Evolutionary conservation across 2,329 filamentous ascomycete species (phyloP).

Genomic region (Colletotrichum simmondsii): DNA sequence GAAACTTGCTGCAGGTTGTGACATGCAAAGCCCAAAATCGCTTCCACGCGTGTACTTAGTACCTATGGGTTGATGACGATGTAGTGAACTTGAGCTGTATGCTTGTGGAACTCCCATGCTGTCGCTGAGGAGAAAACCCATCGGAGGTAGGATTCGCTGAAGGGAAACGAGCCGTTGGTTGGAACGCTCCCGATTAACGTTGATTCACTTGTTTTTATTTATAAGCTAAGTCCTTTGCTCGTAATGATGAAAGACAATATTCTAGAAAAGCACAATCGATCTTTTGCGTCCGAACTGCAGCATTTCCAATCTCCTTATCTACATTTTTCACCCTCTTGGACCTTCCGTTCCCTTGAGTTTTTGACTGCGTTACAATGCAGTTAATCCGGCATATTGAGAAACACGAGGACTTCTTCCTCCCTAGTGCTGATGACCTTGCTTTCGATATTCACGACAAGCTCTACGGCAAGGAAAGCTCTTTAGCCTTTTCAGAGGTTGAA

Average conservation of each 20-base stretch:
- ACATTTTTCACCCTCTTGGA: not conserved
- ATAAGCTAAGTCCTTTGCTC: not conserved
- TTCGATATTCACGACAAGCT: not conserved
- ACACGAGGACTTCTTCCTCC: constrained; percentile 5
- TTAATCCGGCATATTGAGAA: not conserved
- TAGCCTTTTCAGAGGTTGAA: not conserved
- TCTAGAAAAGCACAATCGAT: not conserved
- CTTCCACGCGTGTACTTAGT: not conserved
- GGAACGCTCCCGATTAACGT: no score
- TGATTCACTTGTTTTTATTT: not conserved
- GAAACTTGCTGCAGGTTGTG: not conserved
- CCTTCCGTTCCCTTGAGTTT: not conserved
- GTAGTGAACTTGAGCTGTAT: not conserved
- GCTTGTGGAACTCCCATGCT: not conserved
- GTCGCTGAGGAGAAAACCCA: no score
- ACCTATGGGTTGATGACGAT: not conserved
- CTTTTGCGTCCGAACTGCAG: not conserved
- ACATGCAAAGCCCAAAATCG: not conserved
- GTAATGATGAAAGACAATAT: not conserved
- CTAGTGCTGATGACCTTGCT: not conserved
- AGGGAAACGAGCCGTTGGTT: no score
- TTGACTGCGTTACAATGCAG: not conserved
- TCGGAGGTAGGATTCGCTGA: not conserved
- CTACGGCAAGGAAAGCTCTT: not conserved
- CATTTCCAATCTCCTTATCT: not conserved